phyloP scores from a whole-genome alignment of 495 filamentous ascomycete genomes.

The Copromyces sp. region DNA sequence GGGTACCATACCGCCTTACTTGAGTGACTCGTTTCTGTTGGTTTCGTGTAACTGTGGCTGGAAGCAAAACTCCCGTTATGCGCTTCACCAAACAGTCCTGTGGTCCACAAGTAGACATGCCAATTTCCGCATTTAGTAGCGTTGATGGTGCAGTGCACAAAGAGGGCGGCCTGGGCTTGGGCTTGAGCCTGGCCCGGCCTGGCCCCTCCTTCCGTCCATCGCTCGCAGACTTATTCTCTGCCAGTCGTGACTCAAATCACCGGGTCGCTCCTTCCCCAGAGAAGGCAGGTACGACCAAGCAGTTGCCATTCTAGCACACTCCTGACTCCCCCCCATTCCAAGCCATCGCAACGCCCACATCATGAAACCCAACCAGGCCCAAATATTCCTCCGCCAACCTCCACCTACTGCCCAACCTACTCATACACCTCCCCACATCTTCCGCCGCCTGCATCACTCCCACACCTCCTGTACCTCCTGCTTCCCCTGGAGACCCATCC shows the following conservation, averaged over 20 bases:
- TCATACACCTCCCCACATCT: constrained; percentile 7
- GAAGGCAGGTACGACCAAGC: neutral
- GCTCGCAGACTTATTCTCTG: neutral
- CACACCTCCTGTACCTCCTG: neutral
- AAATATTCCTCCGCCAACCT: constrained; percentile 13
- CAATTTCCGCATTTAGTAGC: neutral
- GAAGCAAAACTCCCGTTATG: neutral
- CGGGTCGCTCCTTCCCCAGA: neutral
- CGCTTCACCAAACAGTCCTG: neutral
- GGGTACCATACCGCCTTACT: neutral
- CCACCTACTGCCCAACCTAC: constrained; percentile 10
- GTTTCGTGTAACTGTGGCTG: neutral
- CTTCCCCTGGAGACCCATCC: neutral
- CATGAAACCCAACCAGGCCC: constrained; percentile 9
- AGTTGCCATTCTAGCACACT: neutral
- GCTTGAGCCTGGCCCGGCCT: neutral
- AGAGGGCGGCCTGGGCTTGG: neutral
- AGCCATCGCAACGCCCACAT: constrained; percentile 10
- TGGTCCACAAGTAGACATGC: neutral
- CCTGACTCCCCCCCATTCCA: neutral
- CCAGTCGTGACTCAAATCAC: neutral
- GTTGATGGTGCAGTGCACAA: neutral
- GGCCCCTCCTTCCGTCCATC: no score
- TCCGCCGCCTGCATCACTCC: constrained; percentile 4
- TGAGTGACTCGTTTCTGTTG: neutral